Percentiles rank a stretch among this genome's conserved stretches.
These are phyloP conservation scores for Phytomonas francai DNA, from an alignment of 208 protist species.

Conservation along the genomic window DNA sequence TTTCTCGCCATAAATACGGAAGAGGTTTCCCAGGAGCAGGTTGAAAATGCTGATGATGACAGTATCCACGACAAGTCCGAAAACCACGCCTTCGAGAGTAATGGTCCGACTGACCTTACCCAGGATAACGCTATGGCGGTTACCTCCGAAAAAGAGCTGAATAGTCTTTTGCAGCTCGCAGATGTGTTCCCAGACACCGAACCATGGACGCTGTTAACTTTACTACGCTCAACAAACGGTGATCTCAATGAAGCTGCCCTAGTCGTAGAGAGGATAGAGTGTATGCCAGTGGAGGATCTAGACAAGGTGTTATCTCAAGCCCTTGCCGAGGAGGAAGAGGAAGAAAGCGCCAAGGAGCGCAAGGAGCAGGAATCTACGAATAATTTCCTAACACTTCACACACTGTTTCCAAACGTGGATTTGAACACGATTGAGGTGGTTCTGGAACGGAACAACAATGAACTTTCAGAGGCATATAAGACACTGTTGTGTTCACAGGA, in stretches of 20 bases:
- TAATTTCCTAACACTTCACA: conserved; percentile 51
- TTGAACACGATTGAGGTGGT: conserved; percentile 39
- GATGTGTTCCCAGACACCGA: conserved; percentile 45
- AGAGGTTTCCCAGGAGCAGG: not conserved
- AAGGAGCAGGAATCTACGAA: conserved; percentile 10
- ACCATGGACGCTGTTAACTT: conserved; percentile 37
- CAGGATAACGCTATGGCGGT: not conserved
- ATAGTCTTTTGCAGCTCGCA: conserved; percentile 31
- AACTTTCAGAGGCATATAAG: conserved; percentile 54
- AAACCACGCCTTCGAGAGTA: not conserved
- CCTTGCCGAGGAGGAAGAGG: conserved; percentile 34
- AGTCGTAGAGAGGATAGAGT: conserved; percentile 15
- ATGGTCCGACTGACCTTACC: not conserved
- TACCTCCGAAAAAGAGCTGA: conserved; percentile 23
- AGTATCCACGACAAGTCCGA: not conserved
- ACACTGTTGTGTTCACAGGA: conserved; percentile 48
- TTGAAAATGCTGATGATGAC: conserved; percentile 1
- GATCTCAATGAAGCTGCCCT: conserved; percentile 31
- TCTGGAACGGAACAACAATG: conserved; percentile 23
- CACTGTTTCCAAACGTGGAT: conserved; percentile 56
- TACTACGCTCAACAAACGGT: conserved; percentile 37
- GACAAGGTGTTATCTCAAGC: conserved; percentile 33
- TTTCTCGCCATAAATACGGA: not conserved
- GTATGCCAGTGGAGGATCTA: conserved; percentile 9
- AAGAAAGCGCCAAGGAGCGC: conserved; percentile 16